Evolutionary conservation across 441 rosid species (phyloP), one percentile per base, ranked within the genome.

Genomic region (Populus trichocarpa): DNA sequence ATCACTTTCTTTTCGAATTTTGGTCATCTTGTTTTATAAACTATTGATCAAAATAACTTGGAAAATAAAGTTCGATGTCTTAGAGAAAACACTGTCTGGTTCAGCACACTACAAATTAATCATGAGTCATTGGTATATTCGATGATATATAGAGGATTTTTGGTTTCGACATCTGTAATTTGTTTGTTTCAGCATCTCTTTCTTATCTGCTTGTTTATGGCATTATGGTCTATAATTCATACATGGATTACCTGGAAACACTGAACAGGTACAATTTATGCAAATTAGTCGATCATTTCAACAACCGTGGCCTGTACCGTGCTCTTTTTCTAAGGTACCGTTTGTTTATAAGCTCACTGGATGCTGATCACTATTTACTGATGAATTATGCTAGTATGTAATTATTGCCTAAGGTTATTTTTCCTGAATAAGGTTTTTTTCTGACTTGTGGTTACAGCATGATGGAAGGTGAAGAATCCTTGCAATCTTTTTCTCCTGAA

Each of bases 401-500:
- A 25, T 61, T 69, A 22, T 75, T 69, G 25, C 42, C 38, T 3
- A 3, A 28, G 30, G 30, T 28, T 30, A 30, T 30, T 13, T 67
- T 36, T 18, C 53, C 57, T n/a, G 35, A 8, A 70, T 67, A 33
- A 78, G 42, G n/a, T 42, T 42, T 50, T 80, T 68, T 64, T 46
- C 26, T 25, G 7, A 16, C 67, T n/a, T 70, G 42, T 80, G 77
- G 28, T 67, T 59, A 67, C 88, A 93, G 99, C 85, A 93, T 96
- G 73, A 96, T 96, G 99, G 98, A 92, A 84, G 98, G 98, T 70
- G 98, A 96, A 79, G 89, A 90, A 79, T 93, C 97, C 50, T 82
- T 96, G 84, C 80, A 53, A 50, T 84, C 75, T 72, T 94, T 79
- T 87, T 96, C 99, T 77, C 98, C 99, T n/a, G 98, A 94, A 85